These are phyloP conservation scores for Patellaria atrata DNA, from an alignment of 495 filamentous ascomycete species.

Conservation along the genomic window DNA sequence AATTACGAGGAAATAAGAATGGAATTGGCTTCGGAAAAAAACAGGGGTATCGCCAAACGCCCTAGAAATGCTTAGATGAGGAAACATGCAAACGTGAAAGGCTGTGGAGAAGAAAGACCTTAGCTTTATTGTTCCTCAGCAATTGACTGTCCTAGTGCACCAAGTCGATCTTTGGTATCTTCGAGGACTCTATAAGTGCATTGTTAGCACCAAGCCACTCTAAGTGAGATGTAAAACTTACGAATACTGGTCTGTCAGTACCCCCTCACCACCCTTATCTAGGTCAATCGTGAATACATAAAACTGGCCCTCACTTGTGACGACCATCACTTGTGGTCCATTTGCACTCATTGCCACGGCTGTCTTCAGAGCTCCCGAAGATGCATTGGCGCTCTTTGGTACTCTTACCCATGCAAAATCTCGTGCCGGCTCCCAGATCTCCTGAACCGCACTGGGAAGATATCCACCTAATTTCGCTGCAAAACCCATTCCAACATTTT, in stretches of 20 bases:
- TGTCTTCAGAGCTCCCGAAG: constrained; percentile 42
- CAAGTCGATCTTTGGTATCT: no score
- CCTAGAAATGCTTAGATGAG: no score
- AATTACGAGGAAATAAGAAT: no score
- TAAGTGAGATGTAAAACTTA: constrained; percentile 22
- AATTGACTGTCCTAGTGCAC: no score
- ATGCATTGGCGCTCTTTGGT: constrained; percentile 43
- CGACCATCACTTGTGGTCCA: constrained; percentile 92
- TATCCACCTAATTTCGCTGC: constrained; percentile 83
- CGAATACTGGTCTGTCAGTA: constrained; percentile 69
- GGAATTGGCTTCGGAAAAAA: no score
- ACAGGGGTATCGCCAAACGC: no score
- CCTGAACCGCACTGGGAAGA: constrained; percentile 76
- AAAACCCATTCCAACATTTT: constrained; percentile 81
- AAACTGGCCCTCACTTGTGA: constrained; percentile 87
- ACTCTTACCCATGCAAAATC: constrained; percentile 96
- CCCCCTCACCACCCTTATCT: constrained; percentile 90
- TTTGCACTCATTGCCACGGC: constrained; percentile 92
- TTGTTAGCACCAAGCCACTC: background rate
- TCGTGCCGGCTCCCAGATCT: constrained; percentile 92
- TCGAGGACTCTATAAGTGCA: no score
- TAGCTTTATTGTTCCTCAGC: no score
- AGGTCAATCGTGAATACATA: constrained; percentile 92
- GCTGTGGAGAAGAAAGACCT: no score
- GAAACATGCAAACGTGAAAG: no score